Evolutionary conservation across 1,139 yeast genomes (phyloP).

Genomic region (Zygosaccharomyces pseudobailii): DNA sequence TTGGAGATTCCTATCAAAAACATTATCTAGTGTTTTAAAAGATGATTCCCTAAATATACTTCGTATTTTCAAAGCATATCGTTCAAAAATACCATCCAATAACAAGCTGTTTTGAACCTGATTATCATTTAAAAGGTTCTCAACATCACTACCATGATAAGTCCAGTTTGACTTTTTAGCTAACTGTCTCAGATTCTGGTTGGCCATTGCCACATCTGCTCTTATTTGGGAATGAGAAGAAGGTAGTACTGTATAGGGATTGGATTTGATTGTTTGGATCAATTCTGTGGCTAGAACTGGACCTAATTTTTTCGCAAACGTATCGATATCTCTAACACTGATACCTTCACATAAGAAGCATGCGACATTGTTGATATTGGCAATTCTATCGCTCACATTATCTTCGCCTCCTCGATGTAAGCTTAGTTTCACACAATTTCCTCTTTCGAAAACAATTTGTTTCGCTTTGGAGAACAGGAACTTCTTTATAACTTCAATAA

Average conservation of each 20-base stretch:
- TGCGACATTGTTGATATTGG: conserved; percentile 16
- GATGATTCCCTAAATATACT: conserved; percentile 12
- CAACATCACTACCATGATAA: conserved; percentile 18
- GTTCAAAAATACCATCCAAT: conserved; percentile 25
- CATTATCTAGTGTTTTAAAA: conserved; percentile 9
- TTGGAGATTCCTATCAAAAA: background rate
- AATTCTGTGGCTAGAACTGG: conserved; percentile 22
- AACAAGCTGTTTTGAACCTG: conserved; percentile 22
- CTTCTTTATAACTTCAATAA: conserved; percentile 13
- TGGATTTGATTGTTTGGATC: conserved; percentile 21
- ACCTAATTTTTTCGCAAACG: conserved; percentile 18
- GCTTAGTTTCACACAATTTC: background rate
- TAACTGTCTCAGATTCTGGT: conserved; percentile 13
- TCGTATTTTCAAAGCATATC: conserved; percentile 17
- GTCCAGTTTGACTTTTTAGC: conserved; percentile 16
- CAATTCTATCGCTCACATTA: conserved; percentile 7
- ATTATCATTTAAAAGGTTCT: conserved; percentile 20
- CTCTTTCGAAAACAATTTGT: conserved; percentile 8
- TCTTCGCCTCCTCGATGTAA: background rate
- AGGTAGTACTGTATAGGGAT: conserved; percentile 22
- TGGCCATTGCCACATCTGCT: conserved; percentile 10
- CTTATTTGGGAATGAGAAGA: conserved; percentile 11
- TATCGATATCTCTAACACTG: conserved; percentile 1
- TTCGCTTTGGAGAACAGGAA: conserved; percentile 13
- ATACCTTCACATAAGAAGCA: conserved; percentile 16